Conservation (phyloP, 2,329 filamentous ascomycete species). For the Bipolaris zeicola region DNA sequence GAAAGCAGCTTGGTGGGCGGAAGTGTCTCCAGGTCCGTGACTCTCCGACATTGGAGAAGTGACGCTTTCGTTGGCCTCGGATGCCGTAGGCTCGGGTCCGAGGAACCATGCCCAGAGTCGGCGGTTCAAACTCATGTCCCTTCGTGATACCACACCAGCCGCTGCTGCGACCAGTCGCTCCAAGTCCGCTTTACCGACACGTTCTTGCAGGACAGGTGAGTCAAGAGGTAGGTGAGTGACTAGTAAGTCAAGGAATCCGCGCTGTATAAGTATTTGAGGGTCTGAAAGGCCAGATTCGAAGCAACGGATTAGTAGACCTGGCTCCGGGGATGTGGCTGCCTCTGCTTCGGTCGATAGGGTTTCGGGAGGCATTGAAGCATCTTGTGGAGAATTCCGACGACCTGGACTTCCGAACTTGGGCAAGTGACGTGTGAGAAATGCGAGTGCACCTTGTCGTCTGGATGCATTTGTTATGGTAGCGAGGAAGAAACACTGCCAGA, state of each 20-base stretch:
- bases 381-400: slow-evolving; percentile 24
- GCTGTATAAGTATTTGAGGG: slow-evolving; percentile 86
- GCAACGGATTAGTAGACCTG: slow-evolving; percentile 85
- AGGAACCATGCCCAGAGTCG: slow-evolving; percentile 96
- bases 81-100: slow-evolving; percentile 68
- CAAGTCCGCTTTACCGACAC: slow-evolving; percentile 75
- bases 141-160: slow-evolving; percentile 81
- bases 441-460: slow-evolving; percentile 82
- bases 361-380: slow-evolving; percentile 13
- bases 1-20: slow-evolving; percentile 64
- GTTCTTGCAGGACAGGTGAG: slow-evolving; percentile 77
- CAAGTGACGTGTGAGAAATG: slow-evolving; percentile 79
- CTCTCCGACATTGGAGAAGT: slow-evolving; percentile 53
- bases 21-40: slow-evolving; percentile 54
- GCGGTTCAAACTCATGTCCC: slow-evolving; percentile 96
- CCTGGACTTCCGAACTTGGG: slow-evolving; percentile 66
- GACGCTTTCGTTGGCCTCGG: slow-evolving; percentile 41
- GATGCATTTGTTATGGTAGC: slow-evolving; percentile 89
- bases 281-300: slow-evolving; percentile 90
- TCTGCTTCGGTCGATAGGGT: slow-evolving; percentile 59
- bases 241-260: slow-evolving; percentile 90
- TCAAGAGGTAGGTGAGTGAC: slow-evolving; percentile 88
- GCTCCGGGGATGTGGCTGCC: slow-evolving; percentile 85
- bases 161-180: slow-evolving; percentile 82
- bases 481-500: slow-evolving; percentile 98